A percentile compares a stretch with the other conserved stretches of the same genome.
Conservation (phyloP, 768 basidiomycete genomes). For the Suillus sp. region DNA sequence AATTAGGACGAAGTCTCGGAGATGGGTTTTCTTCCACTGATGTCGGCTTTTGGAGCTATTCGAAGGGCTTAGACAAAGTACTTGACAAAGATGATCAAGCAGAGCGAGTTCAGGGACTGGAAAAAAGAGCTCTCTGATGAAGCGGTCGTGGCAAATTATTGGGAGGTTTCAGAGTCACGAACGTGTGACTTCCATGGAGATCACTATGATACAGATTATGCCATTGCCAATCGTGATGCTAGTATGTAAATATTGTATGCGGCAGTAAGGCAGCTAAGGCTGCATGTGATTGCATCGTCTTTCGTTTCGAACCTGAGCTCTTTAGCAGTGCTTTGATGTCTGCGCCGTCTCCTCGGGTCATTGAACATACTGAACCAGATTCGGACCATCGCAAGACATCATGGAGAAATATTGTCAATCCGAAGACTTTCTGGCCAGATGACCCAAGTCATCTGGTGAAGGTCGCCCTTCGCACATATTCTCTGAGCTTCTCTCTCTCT, state of each 20-base stretch:
- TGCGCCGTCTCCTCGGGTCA: constrained; percentile 6
- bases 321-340: not conserved
- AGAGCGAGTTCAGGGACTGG: not conserved
- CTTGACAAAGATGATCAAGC: not conserved
- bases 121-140: not conserved
- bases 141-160: not conserved
- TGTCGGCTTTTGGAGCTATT: constrained; percentile 74
- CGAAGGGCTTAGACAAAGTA: constrained; percentile 21
- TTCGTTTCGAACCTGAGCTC: not conserved
- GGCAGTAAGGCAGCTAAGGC: not conserved
- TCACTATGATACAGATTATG: not conserved
- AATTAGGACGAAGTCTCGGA: constrained; percentile 27
- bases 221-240: not conserved
- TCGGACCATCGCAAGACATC: constrained; percentile 1
- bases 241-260: not conserved
- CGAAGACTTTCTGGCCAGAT: constrained; percentile 22
- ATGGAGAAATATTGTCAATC: constrained; percentile 7
- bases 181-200: not conserved
- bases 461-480: constrained; percentile 67
- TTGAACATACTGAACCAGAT: constrained; percentile 11
- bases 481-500: constrained; percentile 61
- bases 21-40: constrained; percentile 37
- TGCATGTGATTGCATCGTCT: not conserved
- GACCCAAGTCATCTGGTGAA: constrained; percentile 54
- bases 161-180: not conserved